phyloP scores from a whole-genome alignment of 1,139 yeast genomes.

The Candida tunisiensis region DNA sequence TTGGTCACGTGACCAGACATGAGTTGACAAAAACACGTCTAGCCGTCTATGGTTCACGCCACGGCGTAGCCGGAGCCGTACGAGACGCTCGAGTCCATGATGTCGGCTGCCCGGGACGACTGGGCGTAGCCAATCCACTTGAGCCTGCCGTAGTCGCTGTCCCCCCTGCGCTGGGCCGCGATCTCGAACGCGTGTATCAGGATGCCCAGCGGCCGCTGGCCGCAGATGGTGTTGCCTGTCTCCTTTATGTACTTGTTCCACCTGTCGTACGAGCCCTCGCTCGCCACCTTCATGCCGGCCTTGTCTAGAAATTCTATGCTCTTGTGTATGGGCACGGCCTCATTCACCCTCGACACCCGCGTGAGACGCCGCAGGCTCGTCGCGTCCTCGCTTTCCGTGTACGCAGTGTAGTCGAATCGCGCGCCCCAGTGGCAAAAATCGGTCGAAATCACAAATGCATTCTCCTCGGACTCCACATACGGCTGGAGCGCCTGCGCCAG shows the following conservation, averaged over 20 bases:
- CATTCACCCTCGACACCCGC: conserved; percentile 5
- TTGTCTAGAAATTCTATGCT: conserved; percentile 61
- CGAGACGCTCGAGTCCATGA: conserved; percentile 58
- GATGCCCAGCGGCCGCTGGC: conserved; percentile 66
- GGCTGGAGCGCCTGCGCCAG: conserved; percentile 36
- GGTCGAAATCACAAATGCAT: conserved; percentile 66
- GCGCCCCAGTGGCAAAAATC: conserved; percentile 79
- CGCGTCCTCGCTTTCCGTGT: conserved; percentile 8
- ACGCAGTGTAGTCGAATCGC: conserved; percentile 9
- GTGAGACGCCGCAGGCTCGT: conserved; percentile 4
- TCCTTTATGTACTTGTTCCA: conserved; percentile 51
- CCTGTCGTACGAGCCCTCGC: conserved; percentile 31
- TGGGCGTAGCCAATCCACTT: conserved; percentile 77
- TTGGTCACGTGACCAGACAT: too few species aligned
- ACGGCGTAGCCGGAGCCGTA: conserved; percentile 72
- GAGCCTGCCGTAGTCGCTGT: conserved; percentile 20
- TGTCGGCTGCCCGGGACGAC: conserved; percentile 36
- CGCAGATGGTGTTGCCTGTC: conserved; percentile 89
- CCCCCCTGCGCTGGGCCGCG: conserved; percentile 4
- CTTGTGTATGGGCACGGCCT: conserved; percentile 35
- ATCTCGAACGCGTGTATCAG: conserved; percentile 27
- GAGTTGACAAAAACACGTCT: too few species aligned
- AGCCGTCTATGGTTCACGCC: too few species aligned
- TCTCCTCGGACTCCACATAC: conserved; percentile 36
- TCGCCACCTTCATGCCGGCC: conserved; percentile 49